Conservation (phyloP, 139 green algal species). For the Chlamydomonas incerta region DNA sequence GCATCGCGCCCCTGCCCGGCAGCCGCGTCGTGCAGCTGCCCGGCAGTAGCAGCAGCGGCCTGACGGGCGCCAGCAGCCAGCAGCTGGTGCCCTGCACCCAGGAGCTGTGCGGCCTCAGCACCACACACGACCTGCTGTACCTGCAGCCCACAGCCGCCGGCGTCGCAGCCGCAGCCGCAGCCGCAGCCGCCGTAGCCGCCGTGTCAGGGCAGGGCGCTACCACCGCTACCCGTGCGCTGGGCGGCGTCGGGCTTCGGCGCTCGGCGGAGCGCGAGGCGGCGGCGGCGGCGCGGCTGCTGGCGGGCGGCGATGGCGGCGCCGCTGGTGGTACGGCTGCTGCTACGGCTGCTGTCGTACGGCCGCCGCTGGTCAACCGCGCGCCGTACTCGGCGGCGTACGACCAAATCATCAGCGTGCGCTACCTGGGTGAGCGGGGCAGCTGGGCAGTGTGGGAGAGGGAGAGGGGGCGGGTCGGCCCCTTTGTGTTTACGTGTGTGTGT, state of each 20-base stretch:
- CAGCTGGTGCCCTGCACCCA: neutral
- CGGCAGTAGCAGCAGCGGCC: neutral
- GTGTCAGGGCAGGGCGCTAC: too few species aligned
- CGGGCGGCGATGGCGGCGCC: neutral
- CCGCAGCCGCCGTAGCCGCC: too few species aligned
- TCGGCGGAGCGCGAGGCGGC: too few species aligned
- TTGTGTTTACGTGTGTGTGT: too few species aligned
- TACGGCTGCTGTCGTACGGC: neutral
- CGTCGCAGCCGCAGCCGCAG: too few species aligned
- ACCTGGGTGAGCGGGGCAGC: neutral
- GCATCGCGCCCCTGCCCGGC: neutral
- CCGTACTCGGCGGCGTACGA: slow-evolving; percentile 4
- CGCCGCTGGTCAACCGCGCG: slow-evolving; percentile 1
- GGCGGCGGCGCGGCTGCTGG: neutral
- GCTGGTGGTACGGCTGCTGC: neutral
- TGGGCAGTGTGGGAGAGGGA: too few species aligned
- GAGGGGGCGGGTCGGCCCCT: too few species aligned
- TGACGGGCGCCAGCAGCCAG: neutral
- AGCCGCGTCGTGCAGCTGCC: neutral
- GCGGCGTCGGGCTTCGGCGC: too few species aligned
- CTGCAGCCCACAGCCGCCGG: too few species aligned
- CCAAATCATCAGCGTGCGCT: neutral
- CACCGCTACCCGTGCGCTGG: too few species aligned
- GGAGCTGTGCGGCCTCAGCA: neutral
- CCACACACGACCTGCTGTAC: neutral